These are phyloP conservation scores for Fonsecaea nubica DNA, from an alignment of 2,329 filamentous ascomycete genomes.

Conservation along the genomic window DNA sequence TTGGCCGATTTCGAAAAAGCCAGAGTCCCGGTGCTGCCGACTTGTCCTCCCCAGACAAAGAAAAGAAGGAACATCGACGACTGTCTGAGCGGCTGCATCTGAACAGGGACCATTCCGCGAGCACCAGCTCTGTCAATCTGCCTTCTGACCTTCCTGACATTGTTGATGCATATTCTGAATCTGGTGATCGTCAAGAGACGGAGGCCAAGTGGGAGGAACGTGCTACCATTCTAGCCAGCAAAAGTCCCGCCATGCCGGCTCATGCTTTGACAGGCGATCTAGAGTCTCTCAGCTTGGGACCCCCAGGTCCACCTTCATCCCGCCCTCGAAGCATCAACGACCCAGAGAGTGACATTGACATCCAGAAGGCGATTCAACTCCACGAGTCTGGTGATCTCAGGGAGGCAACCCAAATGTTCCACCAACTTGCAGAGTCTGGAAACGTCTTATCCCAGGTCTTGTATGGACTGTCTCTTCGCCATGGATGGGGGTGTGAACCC, in stretches of 20 bases:
- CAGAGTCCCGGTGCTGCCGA: constrained; percentile 45
- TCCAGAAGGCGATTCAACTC: constrained; percentile 92
- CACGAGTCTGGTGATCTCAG: constrained; percentile 84
- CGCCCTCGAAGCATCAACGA: constrained; percentile 41
- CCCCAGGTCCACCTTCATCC: constrained; percentile 16
- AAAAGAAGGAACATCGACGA: constrained; percentile 44
- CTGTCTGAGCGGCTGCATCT: constrained; percentile 76
- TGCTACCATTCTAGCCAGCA: constrained; percentile 78
- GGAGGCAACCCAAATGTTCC: constrained; percentile 84
- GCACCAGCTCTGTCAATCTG: constrained; percentile 72
- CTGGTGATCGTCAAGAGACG: constrained; percentile 58
- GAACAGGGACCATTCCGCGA: constrained; percentile 53
- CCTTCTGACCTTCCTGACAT: constrained; percentile 82
- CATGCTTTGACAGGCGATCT: constrained; percentile 17
- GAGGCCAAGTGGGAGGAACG: constrained; percentile 90
- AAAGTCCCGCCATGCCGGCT: constrained; percentile 27
- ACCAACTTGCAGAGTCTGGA: constrained; percentile 79
- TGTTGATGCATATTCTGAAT: constrained; percentile 53
- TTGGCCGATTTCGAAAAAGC: constrained; percentile 43
- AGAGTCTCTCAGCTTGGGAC: constrained; percentile 23
- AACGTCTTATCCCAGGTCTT: constrained; percentile 95
- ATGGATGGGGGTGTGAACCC: constrained; percentile 87
- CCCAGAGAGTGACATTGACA: constrained; percentile 61
- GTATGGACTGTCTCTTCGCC: constrained; percentile 79
- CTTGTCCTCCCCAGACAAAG: constrained; percentile 46